Base-by-base conservation (phyloP, 2,329 filamentous ascomycete species). In the Cytospora piceicola region DNA sequence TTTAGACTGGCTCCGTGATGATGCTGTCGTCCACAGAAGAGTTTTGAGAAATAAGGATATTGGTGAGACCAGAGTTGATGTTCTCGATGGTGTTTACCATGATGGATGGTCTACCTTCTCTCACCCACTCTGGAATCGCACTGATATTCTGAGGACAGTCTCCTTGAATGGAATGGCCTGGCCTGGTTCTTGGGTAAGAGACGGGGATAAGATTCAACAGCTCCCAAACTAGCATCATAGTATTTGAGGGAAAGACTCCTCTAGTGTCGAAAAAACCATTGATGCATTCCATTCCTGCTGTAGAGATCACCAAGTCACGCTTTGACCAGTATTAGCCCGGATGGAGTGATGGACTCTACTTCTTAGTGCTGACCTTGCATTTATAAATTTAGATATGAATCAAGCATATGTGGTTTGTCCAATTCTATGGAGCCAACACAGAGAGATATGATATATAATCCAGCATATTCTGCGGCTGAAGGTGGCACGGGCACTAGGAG, bases 1-100 rank as follows among this genome's bases (percentile, higher is more conserved):
- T 17, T 34, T 42, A 6, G 61, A 69, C 53, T 56, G 57, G n/a
- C 55, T 67, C 14, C 62, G 65, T 7, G 67, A 69, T 32, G 67
- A 67, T 32, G 61, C 64, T 3, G 15, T 65, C 22, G 49, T 67
- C 17, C 56, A 65, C 22, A 58, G 29, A 4, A 60, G 65, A n/a
- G 30, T 34, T 11, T 20, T 64, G 15, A 30, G 30, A 4, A 49
- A 56, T 4, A 57, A 51, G 11, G 46, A 54, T 27, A 56, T 73
- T 2, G 58, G 61, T 30, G 59, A 63, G 55, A 66, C 59, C 0
- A 46, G 60, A 0, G 12, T 66, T 32, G 59, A 66, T 22, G 29
- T 66, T 27, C 14, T 63, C 1, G 34, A 58, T 53, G 61, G 58
- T 62, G 4, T 66, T 20, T 46, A 49, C 2, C 55, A 62, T 24